Conservation (phyloP, 805 yeast genomes). For the Kodamaea fukazawae region DNA sequence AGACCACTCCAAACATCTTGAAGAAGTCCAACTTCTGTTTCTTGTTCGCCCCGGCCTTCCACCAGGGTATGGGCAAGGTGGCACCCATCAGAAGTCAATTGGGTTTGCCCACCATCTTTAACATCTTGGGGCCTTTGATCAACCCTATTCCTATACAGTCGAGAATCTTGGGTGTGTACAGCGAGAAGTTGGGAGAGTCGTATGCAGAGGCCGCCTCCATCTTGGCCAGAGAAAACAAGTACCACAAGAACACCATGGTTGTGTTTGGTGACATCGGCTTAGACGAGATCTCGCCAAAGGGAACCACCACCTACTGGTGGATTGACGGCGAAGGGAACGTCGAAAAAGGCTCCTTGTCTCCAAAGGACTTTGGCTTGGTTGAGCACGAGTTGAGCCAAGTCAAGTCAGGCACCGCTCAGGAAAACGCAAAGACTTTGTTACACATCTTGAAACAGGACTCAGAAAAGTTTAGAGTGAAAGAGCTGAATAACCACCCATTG, state of each 20-base stretch:
- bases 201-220: conserved; percentile 78
- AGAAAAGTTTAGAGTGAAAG: conserved; percentile 44
- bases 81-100: conserved; percentile 72
- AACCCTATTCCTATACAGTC: conserved; percentile 85
- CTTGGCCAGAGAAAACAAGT: conserved; percentile 50
- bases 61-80: conserved; percentile 83
- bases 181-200: conserved; percentile 72
- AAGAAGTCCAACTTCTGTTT: conserved; percentile 56
- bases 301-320: conserved; percentile 78
- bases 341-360: conserved; percentile 49
- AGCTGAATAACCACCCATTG: conserved; percentile 50
- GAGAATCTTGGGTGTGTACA: conserved; percentile 86
- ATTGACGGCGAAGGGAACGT: conserved; percentile 45
- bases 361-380: conserved; percentile 77
- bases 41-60: conserved; percentile 91
- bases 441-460: conserved; percentile 45
- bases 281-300: conserved; percentile 92
- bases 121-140: conserved; percentile 87
- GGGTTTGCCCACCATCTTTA: conserved; percentile 92
- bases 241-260: conserved; percentile 63
- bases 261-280: conserved; percentile 92
- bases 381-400: conserved; percentile 70
- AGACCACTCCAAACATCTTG: conserved; percentile 59
- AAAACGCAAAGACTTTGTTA: conserved; percentile 65
- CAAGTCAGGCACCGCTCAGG: conserved; percentile 79